Evolutionary conservation across 2,329 filamentous ascomycete species (phyloP).

Genomic region (Madurella mycetomatis): DNA sequence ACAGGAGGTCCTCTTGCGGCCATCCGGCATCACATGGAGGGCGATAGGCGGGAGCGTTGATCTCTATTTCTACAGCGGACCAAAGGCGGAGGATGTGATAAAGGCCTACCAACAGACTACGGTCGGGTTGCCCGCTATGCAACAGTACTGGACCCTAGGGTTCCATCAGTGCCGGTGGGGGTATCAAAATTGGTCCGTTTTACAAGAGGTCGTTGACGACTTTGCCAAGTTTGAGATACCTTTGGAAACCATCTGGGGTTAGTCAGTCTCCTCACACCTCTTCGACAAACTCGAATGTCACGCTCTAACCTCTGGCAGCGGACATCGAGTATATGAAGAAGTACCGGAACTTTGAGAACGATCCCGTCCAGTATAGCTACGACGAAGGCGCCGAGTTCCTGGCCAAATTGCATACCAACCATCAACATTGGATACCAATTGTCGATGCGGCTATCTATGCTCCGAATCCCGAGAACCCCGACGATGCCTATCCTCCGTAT

Average conservation of each 20-base stretch:
- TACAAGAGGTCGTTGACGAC: constrained; percentile 63
- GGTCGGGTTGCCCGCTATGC: constrained; percentile 68
- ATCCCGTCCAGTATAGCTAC: constrained; percentile 53
- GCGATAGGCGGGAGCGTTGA: constrained; percentile 73
- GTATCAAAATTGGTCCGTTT: constrained; percentile 66
- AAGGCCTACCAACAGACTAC: constrained; percentile 65
- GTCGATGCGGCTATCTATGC: constrained; percentile 68
- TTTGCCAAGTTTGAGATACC: constrained; percentile 63
- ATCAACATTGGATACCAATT: constrained; percentile 69
- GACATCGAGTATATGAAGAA: constrained; percentile 69
- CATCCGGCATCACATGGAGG: constrained; percentile 66
- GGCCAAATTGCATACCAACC: constrained; percentile 55
- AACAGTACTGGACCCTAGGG: constrained; percentile 77
- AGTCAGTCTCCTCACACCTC: constrained; percentile 10
- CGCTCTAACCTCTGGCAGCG: constrained; percentile 37
- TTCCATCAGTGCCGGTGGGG: constrained; percentile 84
- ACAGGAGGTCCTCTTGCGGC: constrained; percentile 64
- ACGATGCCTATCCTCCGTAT: constrained; percentile 60
- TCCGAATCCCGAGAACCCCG: constrained; percentile 64
- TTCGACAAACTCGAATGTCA: not conserved
- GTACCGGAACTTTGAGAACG: constrained; percentile 59
- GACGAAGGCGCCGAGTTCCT: constrained; percentile 57
- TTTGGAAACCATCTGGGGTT: constrained; percentile 66
- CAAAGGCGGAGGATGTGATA: constrained; percentile 62
- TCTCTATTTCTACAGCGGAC: constrained; percentile 74